Evolutionary conservation across 371 early-diverging fungal genomes (phyloP), one percentile per base, ranked within the genome.

Genomic region (Paraphysoderma sedebokerense): DNA sequence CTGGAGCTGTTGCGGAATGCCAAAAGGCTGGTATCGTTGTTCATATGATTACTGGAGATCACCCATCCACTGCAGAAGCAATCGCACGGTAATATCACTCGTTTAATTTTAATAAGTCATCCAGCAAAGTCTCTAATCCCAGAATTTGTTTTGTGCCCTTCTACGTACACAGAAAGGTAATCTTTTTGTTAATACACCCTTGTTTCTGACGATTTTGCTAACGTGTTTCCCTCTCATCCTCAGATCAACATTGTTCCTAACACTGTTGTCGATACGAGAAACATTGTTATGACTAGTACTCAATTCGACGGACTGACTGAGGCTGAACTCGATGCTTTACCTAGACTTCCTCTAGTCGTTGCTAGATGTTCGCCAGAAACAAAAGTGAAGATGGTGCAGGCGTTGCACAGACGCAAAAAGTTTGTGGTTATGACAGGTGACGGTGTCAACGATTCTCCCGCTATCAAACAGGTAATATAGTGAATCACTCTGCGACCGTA

Each of bases 311-410:
- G 74, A 32, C 46, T 79, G 36, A 76, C 77, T 0, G 78, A 77
- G 38, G 74, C 72, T 39, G 61, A 60, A 1, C 62, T 80, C 26
- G 64, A 70, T 0, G 70, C 66, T 19, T 55, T 77, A 40, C 51
- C 57, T 29, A 78, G 78, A 3, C 78, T 81, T 60, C 81, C 81
- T 12, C 69, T 81, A 40, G 87, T 87, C 46, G 87, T 91, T 64
- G 92, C 92, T 31, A 78, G 89, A 54, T 85, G 87, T 49, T 83
- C 81, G 61, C 92, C 98, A 23, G 95, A 95, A 66, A 89, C 92
- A 75, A 95, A 93, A 63, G 79, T 84, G 59, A 81, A 84, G 49
- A 87, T 96, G 31, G 90, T 96, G 2, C 79, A 82, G 57, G 64
- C 90, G 15, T 71, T 93, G 50, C 87, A 92, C 64, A 69, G 72